phyloP scores from a whole-genome alignment of 2,329 filamentous ascomycete genomes.

The Hirsutella minnesotensis region DNA sequence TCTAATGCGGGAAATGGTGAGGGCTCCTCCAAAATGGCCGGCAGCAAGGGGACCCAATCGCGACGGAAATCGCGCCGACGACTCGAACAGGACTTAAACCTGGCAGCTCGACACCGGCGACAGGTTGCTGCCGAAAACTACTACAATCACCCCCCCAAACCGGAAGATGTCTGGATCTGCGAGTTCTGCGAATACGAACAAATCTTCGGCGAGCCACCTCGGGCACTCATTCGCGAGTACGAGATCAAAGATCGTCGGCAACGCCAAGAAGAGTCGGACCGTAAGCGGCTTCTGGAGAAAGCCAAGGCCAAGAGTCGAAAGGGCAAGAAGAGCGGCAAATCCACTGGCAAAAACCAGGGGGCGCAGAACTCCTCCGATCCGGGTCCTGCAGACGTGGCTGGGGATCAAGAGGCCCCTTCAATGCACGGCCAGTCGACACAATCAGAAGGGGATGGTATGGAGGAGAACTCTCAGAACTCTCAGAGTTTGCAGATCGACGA shows the following conservation, averaged over 20 bases:
- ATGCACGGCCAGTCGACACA: constrained; percentile 24
- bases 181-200: constrained; percentile 97
- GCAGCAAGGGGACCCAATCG: constrained; percentile 13
- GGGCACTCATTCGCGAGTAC: constrained; percentile 78
- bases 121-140: constrained; percentile 68
- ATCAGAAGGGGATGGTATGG: constrained; percentile 24
- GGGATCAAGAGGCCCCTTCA: constrained; percentile 9
- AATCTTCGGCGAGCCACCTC: constrained; percentile 81
- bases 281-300: constrained; percentile 75
- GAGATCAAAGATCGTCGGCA: constrained; percentile 87
- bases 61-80: constrained; percentile 52
- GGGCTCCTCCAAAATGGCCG: constrained; percentile 21
- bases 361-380: constrained; percentile 11
- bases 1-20: constrained; percentile 12
- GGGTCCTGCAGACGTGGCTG: constrained; percentile 10
- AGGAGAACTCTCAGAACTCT: constrained; percentile 19
- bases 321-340: constrained; percentile 69
- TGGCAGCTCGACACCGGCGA: constrained; percentile 67
- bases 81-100: constrained; percentile 57
- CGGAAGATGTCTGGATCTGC: constrained; percentile 83
- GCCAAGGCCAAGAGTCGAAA: constrained; percentile 89
- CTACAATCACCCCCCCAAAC: constrained; percentile 56
- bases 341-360: constrained; percentile 13
- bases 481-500: constrained; percentile 11
- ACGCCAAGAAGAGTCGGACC: constrained; percentile 75